phyloP scores from a whole-genome alignment of 208 protist species.

The Crithidia mellificae region DNA sequence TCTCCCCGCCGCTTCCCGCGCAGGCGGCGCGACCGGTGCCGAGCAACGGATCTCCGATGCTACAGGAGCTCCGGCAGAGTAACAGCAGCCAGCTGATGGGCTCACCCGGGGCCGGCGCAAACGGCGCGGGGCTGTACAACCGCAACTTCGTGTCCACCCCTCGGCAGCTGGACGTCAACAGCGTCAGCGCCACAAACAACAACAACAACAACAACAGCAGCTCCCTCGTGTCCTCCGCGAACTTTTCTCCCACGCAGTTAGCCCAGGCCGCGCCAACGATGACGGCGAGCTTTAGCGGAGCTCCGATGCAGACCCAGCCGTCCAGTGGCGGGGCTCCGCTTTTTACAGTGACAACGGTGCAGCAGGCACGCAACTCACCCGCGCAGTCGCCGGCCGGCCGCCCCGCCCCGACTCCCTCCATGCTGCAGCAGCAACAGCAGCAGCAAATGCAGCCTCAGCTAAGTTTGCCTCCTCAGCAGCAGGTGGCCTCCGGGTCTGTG shows the following conservation, averaged over 20 bases:
- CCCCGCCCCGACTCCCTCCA: background rate
- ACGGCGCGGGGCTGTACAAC: conserved; percentile 11
- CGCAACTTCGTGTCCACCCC: conserved; percentile 10
- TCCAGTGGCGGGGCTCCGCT: conserved; percentile 2
- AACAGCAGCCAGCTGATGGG: conserved; percentile 10
- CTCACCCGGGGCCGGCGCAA: background rate
- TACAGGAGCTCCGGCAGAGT: conserved; percentile 8
- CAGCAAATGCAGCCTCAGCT: too few species aligned
- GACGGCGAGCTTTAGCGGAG: background rate
- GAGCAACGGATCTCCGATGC: conserved; percentile 3
- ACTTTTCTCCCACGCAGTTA: conserved; percentile 9
- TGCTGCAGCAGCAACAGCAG: background rate
- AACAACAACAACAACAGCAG: conserved; percentile 10
- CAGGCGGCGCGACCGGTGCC: conserved; percentile 1
- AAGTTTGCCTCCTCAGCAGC: too few species aligned
- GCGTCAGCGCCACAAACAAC: background rate
- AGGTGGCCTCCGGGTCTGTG: conserved; percentile 5
- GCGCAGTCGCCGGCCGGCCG: conserved; percentile 6
- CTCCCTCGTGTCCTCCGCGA: conserved; percentile 13
- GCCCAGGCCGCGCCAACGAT: background rate
- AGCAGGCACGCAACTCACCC: conserved; percentile 10
- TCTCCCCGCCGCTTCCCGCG: background rate
- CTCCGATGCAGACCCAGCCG: background rate
- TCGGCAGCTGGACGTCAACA: background rate
- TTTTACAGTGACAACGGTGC: conserved; percentile 9